Percentiles rank a stretch among this genome's conserved stretches.
phyloP scores from a whole-genome alignment of 495 filamentous ascomycete genomes.

The Cercophora newfieldiana region DNA sequence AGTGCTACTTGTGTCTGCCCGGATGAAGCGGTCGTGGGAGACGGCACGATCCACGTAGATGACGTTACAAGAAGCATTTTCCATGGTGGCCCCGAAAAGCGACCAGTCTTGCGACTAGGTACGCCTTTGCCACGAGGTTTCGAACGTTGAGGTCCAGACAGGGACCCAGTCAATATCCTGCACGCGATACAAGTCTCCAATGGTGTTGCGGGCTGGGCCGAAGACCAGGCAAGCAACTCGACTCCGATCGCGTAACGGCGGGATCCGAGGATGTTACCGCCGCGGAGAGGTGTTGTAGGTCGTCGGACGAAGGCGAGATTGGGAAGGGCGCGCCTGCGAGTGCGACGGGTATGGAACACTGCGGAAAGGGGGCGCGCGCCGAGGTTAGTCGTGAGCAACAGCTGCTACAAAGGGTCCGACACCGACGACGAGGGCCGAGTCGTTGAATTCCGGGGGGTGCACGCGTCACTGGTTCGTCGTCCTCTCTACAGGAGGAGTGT shows the following conservation, averaged over 20 bases:
- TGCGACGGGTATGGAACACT: constrained; percentile 1
- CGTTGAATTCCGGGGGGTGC: neutral
- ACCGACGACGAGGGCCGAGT: neutral
- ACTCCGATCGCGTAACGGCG: constrained; percentile 24
- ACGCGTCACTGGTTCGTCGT: neutral
- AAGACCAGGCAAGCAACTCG: constrained; percentile 18
- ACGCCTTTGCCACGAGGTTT: constrained; percentile 42
- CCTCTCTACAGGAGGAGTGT: neutral
- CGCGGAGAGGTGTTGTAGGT: neutral
- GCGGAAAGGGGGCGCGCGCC: neutral
- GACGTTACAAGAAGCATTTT: constrained; percentile 70
- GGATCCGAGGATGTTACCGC: neutral
- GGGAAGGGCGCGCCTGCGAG: neutral
- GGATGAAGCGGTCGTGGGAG: constrained; percentile 53
- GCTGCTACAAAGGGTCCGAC: neutral
- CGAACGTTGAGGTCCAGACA: constrained; percentile 21
- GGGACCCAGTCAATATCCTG: constrained; percentile 12
- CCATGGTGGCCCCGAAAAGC: constrained; percentile 56
- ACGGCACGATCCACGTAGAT: constrained; percentile 82
- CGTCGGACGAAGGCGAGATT: neutral
- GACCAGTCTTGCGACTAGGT: constrained; percentile 52
- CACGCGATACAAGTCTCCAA: constrained; percentile 14
- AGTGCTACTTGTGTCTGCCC: constrained; percentile 8
- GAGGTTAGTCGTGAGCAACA: neutral
- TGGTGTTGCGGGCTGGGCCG: constrained; percentile 18